Percentiles rank a stretch among this genome's conserved stretches.
Evolutionary conservation across 2,329 filamentous ascomycete genomes (phyloP).

Genomic region (Neofusicoccum laricinum): DNA sequence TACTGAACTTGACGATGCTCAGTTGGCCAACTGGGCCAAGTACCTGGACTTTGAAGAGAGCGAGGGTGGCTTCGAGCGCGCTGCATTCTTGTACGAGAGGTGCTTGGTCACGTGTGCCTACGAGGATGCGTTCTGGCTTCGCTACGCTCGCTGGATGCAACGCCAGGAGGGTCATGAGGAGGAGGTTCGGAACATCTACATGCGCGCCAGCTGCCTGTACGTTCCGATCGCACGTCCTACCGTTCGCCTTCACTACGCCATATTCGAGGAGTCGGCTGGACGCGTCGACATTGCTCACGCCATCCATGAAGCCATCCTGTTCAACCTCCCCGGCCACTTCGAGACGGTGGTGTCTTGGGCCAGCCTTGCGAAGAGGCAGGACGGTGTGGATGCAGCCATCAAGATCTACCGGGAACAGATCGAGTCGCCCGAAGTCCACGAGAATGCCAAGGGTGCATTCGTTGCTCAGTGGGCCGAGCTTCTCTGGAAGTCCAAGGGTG

Average conservation of each 20-base stretch:
- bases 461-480: slow-evolving; percentile 86
- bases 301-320: slow-evolving; percentile 78
- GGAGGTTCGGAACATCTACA: slow-evolving; percentile 88
- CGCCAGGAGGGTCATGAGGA: slow-evolving; percentile 78
- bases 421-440: slow-evolving; percentile 66
- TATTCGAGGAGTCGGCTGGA: slow-evolving; percentile 82
- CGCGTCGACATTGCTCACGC: slow-evolving; percentile 75
- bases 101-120: slow-evolving; percentile 90
- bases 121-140: slow-evolving; percentile 97
- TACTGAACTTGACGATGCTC: slow-evolving; percentile 80
- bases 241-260: slow-evolving; percentile 85
- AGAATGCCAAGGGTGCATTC: slow-evolving; percentile 79
- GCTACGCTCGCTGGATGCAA: slow-evolving; percentile 94
- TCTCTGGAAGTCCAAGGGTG: slow-evolving; percentile 83
- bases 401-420: slow-evolving; percentile 79
- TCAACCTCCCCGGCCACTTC: slow-evolving; percentile 73
- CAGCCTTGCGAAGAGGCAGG: slow-evolving; percentile 79
- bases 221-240: slow-evolving; percentile 82
- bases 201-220: slow-evolving; percentile 78
- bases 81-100: slow-evolving; percentile 85
- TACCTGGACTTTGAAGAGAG: slow-evolving; percentile 94
- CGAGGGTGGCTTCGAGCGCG: slow-evolving; percentile 73
- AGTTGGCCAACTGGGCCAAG: slow-evolving; percentile 88
- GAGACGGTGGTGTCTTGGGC: slow-evolving; percentile 87
- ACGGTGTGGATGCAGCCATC: slow-evolving; percentile 79